Percentiles rank a stretch among this genome's conserved stretches.
phyloP scores from a whole-genome alignment of 345 rosid genomes.

The Dipteronia dyeriana region DNA sequence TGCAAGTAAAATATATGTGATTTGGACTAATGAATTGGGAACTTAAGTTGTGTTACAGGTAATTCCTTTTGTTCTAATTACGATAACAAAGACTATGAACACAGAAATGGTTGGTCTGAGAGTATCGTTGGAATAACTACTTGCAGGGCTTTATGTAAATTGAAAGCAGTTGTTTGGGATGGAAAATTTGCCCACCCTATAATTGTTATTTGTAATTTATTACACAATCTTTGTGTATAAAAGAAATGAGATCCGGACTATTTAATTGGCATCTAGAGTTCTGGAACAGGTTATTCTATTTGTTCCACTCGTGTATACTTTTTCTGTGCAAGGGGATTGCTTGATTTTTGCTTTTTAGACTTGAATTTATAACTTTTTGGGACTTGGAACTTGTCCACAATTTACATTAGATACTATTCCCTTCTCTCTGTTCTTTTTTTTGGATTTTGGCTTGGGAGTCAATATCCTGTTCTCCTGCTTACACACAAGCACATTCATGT shows the following conservation, averaged over 20 bases:
- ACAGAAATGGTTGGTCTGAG: slow-evolving; percentile 47
- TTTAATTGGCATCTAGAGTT: slow-evolving; percentile 20
- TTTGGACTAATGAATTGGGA: slow-evolving; percentile 62
- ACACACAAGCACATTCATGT: background rate
- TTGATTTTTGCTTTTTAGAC: background rate
- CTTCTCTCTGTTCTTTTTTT: background rate
- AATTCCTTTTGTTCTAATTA: slow-evolving; percentile 45
- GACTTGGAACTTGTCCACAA: background rate
- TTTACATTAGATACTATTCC: background rate
- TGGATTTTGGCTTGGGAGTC: background rate
- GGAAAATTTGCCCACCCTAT: slow-evolving; percentile 30
- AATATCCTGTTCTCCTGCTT: background rate
- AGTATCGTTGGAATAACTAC: slow-evolving; percentile 46
- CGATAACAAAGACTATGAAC: slow-evolving; percentile 51
- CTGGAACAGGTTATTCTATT: slow-evolving; percentile 4
- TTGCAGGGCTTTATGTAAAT: slow-evolving; percentile 42
- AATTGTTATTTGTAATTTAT: slow-evolving; percentile 23
- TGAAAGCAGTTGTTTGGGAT: slow-evolving; percentile 45
- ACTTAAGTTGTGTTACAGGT: slow-evolving; percentile 74
- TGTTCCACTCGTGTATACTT: background rate
- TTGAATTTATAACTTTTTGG: background rate
- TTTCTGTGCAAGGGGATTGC: background rate
- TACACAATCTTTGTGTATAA: slow-evolving; percentile 23
- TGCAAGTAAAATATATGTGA: slow-evolving; percentile 37
- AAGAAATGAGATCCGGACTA: slow-evolving; percentile 17